Conservation (phyloP, 306 rosid genomes). For the Castanopsis chinensis region DNA sequence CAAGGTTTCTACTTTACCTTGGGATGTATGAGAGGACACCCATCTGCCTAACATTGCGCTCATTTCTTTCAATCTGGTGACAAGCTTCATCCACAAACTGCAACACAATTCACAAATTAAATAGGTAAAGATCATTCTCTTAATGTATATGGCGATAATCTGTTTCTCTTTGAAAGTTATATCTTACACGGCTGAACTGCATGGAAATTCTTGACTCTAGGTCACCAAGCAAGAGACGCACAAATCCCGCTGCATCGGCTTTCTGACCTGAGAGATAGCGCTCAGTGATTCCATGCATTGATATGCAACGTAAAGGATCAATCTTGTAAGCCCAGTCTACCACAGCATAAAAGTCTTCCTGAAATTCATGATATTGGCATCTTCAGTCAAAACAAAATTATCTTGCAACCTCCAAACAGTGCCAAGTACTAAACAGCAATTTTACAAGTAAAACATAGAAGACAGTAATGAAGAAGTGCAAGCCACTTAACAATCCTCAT, state of each 20-base stretch:
- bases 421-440: slow-evolving; percentile 8
- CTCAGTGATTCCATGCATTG: slow-evolving; percentile 97
- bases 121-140: slow-evolving; percentile 21
- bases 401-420: slow-evolving; percentile 5
- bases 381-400: slow-evolving; percentile 14
- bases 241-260: slow-evolving; percentile 96
- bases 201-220: slow-evolving; percentile 76
- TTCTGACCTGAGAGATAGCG: slow-evolving; percentile 89
- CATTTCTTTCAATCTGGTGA: slow-evolving; percentile 89
- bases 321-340: slow-evolving; percentile 98
- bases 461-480: background rate
- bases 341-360: slow-evolving; percentile 90
- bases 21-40: slow-evolving; percentile 89
- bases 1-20: slow-evolving; percentile 50
- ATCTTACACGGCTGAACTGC: slow-evolving; percentile 79
- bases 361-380: slow-evolving; percentile 35
- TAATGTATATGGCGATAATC: slow-evolving; percentile 17
- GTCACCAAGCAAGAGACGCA: slow-evolving; percentile 83
- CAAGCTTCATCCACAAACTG: slow-evolving; percentile 96
- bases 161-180: slow-evolving; percentile 14
- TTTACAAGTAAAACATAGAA: background rate
- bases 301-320: slow-evolving; percentile 94
- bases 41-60: slow-evolving; percentile 77
- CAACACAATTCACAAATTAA: slow-evolving; percentile 25
- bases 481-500: background rate